Evolutionary conservation across 768 basidiomycete species (phyloP), one percentile per base, ranked within the genome.

Genomic region (Amanita pallidorosea): DNA sequence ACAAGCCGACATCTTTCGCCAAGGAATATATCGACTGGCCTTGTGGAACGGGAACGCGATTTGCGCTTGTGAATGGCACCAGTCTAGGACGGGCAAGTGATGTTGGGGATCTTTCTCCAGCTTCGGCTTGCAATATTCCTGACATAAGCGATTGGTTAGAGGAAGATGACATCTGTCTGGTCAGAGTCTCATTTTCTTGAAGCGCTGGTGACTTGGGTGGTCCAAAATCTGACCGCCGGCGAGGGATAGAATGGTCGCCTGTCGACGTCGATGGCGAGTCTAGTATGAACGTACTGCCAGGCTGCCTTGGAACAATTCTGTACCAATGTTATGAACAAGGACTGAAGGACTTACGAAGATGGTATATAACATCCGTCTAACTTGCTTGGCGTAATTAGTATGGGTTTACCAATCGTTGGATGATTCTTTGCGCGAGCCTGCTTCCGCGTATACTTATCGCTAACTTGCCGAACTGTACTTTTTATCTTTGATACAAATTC

Each of bases 51-150:
- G 84, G 83, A 22, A 84, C 82, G 17, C 81, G 79, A 17, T 74
- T 73, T 13, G 81, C 79, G 54, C 76, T 77, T 6, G 80, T 85
- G 60, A 88, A 87, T 23, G 81, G 85, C 31, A 86, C 82, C 27
- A 88, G 63, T 29, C 83, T 76, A 31, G 85, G 82, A 12, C 76
- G 74, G 12, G 69, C 22, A 60, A 34, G 56, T 59, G 12, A 56
- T 15, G 70, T 80, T 18, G 35, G 31, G 15, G 13, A 9, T 13
- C 45, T 46, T 12, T 31, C 38, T 27, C 36, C 34, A 25, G 45
- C 37, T 40, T 53, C 52, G 12, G 22, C 29, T 27, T 53, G 45
- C 36, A 53, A 29, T 18, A 62, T 47, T 43, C 37, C 58, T 0
- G 67, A 70, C 11, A 63, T 63, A 20, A 64, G 56, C 8, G 62